Evolutionary conservation across 495 filamentous ascomycete species (phyloP).

Genomic region (Trichoderma reesei): DNA sequence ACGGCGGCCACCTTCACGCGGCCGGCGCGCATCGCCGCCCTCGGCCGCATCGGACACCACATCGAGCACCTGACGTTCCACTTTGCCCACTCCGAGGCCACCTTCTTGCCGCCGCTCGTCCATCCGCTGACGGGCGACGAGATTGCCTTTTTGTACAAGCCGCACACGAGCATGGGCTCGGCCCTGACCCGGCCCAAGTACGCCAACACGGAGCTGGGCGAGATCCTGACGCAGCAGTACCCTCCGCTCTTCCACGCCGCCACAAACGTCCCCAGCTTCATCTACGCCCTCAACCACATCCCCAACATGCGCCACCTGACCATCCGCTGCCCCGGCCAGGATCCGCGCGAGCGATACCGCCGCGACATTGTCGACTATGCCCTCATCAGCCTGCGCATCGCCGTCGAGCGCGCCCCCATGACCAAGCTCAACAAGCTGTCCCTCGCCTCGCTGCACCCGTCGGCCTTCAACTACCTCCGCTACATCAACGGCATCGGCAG

Average conservation of each 20-base stretch:
- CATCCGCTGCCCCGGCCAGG: constrained; percentile 62
- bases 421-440: constrained; percentile 51
- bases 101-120: constrained; percentile 66
- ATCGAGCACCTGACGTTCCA: constrained; percentile 60
- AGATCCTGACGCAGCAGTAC: constrained; percentile 69
- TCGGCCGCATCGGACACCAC: constrained; percentile 62
- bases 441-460: constrained; percentile 56
- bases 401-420: constrained; percentile 57
- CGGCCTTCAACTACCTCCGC: constrained; percentile 59
- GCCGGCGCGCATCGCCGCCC: constrained; percentile 53
- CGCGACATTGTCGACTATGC: constrained; percentile 73
- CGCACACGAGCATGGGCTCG: constrained; percentile 45
- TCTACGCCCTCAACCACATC: constrained; percentile 54
- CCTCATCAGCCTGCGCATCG: constrained; percentile 67
- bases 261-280: constrained; percentile 71
- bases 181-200: constrained; percentile 51
- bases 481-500: constrained; percentile 55
- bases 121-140: constrained; percentile 62
- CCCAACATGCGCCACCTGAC: constrained; percentile 56
- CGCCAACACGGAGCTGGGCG: constrained; percentile 49
- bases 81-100: constrained; percentile 58
- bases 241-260: constrained; percentile 75
- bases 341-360: constrained; percentile 54
- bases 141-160: constrained; percentile 63
- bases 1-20: constrained; percentile 59